phyloP scores from a whole-genome alignment of 2,329 filamentous ascomycete genomes.

The Monosporascus sp. region DNA sequence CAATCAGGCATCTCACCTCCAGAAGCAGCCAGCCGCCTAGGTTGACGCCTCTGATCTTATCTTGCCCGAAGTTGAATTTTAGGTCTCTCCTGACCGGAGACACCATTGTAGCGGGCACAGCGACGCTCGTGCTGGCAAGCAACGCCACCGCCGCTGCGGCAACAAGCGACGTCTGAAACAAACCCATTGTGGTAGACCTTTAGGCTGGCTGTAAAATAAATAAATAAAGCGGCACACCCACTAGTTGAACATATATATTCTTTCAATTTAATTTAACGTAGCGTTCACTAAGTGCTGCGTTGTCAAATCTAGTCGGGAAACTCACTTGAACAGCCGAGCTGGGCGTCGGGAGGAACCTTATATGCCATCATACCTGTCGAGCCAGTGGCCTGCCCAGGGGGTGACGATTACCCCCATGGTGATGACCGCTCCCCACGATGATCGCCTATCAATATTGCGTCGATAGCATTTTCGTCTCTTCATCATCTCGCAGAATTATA shows the following conservation, averaged over 20 bases:
- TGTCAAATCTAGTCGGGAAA: too few species aligned
- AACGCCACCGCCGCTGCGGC: neutral
- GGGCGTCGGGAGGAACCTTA: too few species aligned
- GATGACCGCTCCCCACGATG: neutral
- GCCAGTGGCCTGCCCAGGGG: too few species aligned
- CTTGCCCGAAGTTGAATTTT: conserved; percentile 6
- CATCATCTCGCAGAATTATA: neutral
- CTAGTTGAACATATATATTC: too few species aligned
- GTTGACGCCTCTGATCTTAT: conserved; percentile 15
- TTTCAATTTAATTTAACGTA: too few species aligned
- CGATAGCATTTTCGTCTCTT: neutral
- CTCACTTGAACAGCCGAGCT: too few species aligned
- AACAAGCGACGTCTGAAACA: neutral
- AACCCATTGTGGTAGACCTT: neutral
- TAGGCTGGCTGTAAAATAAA: neutral
- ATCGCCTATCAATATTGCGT: neutral
- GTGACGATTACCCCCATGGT: too few species aligned
- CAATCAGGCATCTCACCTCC: conserved; percentile 3
- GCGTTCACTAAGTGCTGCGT: too few species aligned
- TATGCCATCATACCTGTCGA: too few species aligned
- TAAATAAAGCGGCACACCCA: too few species aligned
- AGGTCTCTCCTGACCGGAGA: conserved; percentile 3
- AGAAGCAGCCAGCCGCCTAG: conserved; percentile 17
- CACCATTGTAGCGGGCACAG: conserved; percentile 1
- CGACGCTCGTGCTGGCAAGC: neutral